phyloP scores from a whole-genome alignment of 257 asterid species.

The Capsicum chinense region DNA sequence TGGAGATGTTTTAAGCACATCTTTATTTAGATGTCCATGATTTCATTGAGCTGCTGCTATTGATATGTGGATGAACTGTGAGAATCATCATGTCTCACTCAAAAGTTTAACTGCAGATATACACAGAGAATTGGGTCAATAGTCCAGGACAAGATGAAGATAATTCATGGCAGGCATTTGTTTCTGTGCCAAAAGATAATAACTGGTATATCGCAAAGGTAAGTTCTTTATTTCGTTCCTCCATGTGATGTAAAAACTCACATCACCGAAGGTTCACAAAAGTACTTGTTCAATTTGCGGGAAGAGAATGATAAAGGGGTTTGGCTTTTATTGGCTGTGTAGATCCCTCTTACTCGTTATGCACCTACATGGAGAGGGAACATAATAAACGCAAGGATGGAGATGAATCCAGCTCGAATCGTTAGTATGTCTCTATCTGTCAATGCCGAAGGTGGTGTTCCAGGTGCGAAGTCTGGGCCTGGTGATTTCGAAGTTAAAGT shows the following conservation, averaged over 20 bases:
- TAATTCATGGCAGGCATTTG: slow-evolving; percentile 98
- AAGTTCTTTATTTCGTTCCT: slow-evolving; percentile 41
- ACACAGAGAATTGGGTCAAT: slow-evolving; percentile 98
- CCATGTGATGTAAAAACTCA: not conserved
- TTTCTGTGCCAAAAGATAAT: slow-evolving; percentile 72
- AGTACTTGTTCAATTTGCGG: not conserved
- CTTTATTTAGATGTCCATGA: not conserved
- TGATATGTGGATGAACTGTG: not conserved
- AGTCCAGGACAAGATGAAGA: slow-evolving; percentile 98
- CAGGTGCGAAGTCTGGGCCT: slow-evolving; percentile 74
- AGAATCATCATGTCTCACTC: slow-evolving; percentile 32
- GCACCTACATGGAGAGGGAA: slow-evolving; percentile 96
- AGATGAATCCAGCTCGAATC: slow-evolving; percentile 89
- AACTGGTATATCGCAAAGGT: slow-evolving; percentile 94
- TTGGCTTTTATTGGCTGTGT: slow-evolving; percentile 31
- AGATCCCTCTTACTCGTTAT: slow-evolving; percentile 90
- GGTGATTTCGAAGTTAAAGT: slow-evolving; percentile 82
- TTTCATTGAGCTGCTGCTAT: not conserved
- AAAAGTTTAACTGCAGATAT: slow-evolving; percentile 62
- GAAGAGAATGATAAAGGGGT: not conserved
- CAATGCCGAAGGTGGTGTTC: slow-evolving; percentile 83
- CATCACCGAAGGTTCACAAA: slow-evolving; percentile 11
- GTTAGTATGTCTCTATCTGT: slow-evolving; percentile 84
- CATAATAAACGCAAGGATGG: slow-evolving; percentile 77
- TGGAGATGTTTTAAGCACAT: not conserved